These are phyloP conservation scores for Hypoxylon lienhwacheense DNA, from an alignment of 495 filamentous ascomycete genomes.

Conservation along the genomic window DNA sequence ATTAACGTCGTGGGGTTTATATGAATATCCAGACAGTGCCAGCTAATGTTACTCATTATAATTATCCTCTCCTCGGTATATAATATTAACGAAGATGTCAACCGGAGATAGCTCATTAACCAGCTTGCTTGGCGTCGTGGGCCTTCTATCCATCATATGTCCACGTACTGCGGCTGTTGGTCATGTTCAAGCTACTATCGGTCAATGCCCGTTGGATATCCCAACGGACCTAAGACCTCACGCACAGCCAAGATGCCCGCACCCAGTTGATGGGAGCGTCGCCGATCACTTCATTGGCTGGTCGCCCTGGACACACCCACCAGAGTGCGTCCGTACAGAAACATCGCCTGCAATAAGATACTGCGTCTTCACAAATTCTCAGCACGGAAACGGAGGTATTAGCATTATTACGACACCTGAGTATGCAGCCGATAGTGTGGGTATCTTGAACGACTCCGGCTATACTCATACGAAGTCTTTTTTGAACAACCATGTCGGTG, in stretches of 20 bases:
- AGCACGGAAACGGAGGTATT: conserved; percentile 40
- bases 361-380: conserved; percentile 46
- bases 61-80: neutral
- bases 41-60: neutral
- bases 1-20: conserved; percentile 6
- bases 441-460: conserved; percentile 36
- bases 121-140: neutral
- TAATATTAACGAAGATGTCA: conserved; percentile 17
- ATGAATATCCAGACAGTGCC: conserved; percentile 5
- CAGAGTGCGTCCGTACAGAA: conserved; percentile 34
- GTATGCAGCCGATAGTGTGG: conserved; percentile 33
- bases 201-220: conserved; percentile 15
- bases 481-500: conserved; percentile 2
- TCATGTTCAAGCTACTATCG: conserved; percentile 1
- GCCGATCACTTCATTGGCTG: conserved; percentile 26
- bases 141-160: conserved; percentile 1
- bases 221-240: conserved; percentile 21
- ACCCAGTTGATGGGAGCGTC: conserved; percentile 25
- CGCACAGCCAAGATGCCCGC: conserved; percentile 30
- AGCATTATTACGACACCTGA: conserved; percentile 44
- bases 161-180: neutral
- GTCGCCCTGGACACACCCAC: conserved; percentile 45
- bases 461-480: conserved; percentile 13
- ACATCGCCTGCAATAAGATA: conserved; percentile 24
- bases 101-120: conserved; percentile 1